Base-by-base conservation (phyloP, 2,329 filamentous ascomycete species). In the Fusarium neocosmosporiellum region DNA sequence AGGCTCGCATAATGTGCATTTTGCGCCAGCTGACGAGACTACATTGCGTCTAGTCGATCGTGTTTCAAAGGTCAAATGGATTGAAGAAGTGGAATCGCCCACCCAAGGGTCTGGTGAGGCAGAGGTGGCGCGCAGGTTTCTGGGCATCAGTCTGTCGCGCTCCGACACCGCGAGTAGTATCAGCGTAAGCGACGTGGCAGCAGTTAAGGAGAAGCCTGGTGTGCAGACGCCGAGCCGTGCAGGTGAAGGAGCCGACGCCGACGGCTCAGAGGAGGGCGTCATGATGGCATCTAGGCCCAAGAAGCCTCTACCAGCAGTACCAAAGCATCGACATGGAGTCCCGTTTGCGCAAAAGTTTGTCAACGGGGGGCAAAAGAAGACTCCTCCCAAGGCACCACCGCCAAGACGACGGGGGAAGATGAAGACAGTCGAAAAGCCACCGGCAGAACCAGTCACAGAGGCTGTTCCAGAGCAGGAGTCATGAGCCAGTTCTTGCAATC, bases 11-110 rank as follows among this genome's bases (percentile, higher is more conserved):
- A 93, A 90, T 67, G 88, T 86, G 4, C 94, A 97, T 80, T 96
- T 96, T 81, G 92, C 92, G 14, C 93, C 93, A 1, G 91, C 92
- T 3, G 94, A 96, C 71, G 92, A 94, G 74, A 97, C 94, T 1
- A 96, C 94, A 1, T 79, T 94, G 39, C 90, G 94, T 7, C 88
- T 97, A 8, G 92, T 95, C 5, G 88, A 92, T 59, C 89, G 94
- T n/a, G 94, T 95, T 34, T 86, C 88, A 59, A 90, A 89, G 68
- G 93, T 95, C 4, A 86, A 88, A 36, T 95, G 95, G 89, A 85
- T 96, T 31, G 84, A 83, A 63, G 76, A 82, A 24, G 69, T 65
- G n/a, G 74, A 76, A 33, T 75, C 75, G 11, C 60, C 63, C 13
- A 78, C 77, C 18, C 79, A 80, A 31, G 70, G 75, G 6, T 79